These are phyloP conservation scores for Psidium friedrichsthalianum DNA, from an alignment of 345 rosid genomes.

Conservation along the genomic window DNA sequence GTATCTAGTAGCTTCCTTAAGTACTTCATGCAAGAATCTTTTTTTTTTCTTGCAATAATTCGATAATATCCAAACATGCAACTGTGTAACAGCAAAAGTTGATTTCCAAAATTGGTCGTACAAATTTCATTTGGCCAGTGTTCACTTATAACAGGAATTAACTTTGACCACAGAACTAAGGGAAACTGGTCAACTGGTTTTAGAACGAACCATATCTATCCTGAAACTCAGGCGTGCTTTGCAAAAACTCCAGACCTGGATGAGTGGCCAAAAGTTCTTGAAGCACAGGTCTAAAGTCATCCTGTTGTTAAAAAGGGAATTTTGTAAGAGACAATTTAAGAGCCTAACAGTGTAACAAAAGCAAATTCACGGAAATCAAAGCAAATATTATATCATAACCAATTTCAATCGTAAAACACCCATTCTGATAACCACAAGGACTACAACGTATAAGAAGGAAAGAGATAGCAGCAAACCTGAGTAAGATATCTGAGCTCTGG, in stretches of 20 bases:
- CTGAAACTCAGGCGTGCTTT: constrained; percentile 73
- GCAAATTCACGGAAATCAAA: background rate
- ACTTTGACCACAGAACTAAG: background rate
- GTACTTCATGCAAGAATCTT: background rate
- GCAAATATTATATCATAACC: background rate
- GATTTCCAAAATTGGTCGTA: background rate
- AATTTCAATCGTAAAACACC: background rate
- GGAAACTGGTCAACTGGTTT: background rate
- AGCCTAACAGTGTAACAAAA: background rate
- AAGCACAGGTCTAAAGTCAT: constrained; percentile 77
- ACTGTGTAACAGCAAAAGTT: background rate
- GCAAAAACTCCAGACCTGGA: constrained; percentile 79
- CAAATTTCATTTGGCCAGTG: background rate
- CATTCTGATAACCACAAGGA: background rate
- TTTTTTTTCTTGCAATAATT: background rate
- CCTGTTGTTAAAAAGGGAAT: constrained; percentile 33
- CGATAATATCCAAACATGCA: background rate
- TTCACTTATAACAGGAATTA: background rate
- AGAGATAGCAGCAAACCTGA: constrained; percentile 34
- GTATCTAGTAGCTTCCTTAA: background rate
- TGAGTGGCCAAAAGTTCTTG: constrained; percentile 70
- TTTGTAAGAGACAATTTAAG: background rate
- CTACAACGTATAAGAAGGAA: background rate
- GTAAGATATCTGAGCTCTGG: constrained; percentile 51
- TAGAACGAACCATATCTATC: constrained; percentile 73